phyloP scores from a whole-genome alignment of 192 early-diverging fungal genomes.

The Pilobolus umbonatus region DNA sequence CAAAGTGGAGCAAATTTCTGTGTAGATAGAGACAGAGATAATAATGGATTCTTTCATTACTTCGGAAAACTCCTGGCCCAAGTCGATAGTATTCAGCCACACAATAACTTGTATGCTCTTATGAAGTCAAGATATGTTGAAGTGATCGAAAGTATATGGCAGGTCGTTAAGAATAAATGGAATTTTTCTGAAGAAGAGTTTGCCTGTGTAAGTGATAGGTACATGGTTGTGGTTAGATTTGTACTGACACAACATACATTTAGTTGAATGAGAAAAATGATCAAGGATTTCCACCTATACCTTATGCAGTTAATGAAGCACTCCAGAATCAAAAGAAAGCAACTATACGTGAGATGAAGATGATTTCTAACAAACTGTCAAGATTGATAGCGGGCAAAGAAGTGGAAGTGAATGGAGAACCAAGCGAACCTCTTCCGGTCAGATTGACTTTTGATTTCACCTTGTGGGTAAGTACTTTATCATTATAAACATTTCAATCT shows the following conservation, averaged over 20 bases:
- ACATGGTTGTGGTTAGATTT: neutral
- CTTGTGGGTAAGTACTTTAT: conserved; percentile 18
- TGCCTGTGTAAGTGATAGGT: neutral
- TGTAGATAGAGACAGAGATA: neutral
- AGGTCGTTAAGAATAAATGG: neutral
- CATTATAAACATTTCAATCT: neutral
- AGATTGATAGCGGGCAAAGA: neutral
- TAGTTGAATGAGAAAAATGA: conserved; percentile 26
- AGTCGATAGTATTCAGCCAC: conserved; percentile 2
- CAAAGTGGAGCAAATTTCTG: conserved; percentile 23
- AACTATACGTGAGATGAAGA: conserved; percentile 8
- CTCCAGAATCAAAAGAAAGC: conserved; percentile 11
- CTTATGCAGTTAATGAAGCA: conserved; percentile 7
- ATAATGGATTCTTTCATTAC: conserved; percentile 32
- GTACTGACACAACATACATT: neutral
- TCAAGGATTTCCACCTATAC: conserved; percentile 24
- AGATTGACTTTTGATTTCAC: conserved; percentile 8
- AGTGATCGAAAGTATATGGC: conserved; percentile 6
- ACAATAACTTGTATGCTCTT: conserved; percentile 1
- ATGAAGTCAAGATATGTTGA: neutral
- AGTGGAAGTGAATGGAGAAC: neutral
- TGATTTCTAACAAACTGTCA: neutral
- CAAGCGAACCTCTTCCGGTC: neutral
- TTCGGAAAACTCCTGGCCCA: conserved; percentile 3
- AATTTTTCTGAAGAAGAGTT: neutral